A percentile compares a stretch with the other conserved stretches of the same genome.
Conservation (phyloP, 129 eudicot genomes). For the Flaveria linearis region DNA sequence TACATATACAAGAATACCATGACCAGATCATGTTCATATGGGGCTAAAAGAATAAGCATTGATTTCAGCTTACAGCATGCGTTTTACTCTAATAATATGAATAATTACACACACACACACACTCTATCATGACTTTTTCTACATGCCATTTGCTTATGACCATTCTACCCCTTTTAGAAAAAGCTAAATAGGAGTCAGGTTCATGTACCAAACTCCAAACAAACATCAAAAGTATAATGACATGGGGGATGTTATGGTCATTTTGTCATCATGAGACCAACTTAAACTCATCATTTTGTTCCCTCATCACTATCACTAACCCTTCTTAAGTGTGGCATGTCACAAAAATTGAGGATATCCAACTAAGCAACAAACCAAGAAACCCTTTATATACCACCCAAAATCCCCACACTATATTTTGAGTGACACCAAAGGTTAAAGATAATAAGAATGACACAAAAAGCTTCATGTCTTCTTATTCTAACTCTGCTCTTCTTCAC, state of each 20-base stretch:
- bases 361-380: conserved; percentile 32
- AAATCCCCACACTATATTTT: conserved; percentile 11
- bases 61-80: conserved; percentile 44
- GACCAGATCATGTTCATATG: conserved; percentile 27
- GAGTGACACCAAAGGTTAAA: background rate
- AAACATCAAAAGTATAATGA: conserved; percentile 6
- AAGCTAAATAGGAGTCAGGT: conserved; percentile 5
- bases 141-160: conserved; percentile 25
- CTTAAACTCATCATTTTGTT: conserved; percentile 54
- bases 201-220: background rate
- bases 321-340: conserved; percentile 37
- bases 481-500: conserved; percentile 33
- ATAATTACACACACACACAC: conserved; percentile 22
- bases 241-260: conserved; percentile 25
- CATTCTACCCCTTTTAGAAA: conserved; percentile 25
- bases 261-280: conserved; percentile 21
- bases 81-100: conserved; percentile 21
- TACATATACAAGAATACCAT: background rate
- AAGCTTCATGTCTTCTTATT: conserved; percentile 30
- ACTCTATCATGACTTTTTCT: conserved; percentile 4
- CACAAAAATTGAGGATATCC: conserved; percentile 46
- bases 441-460: conserved; percentile 14
- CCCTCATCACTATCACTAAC: conserved; percentile 23
- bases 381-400: conserved; percentile 41
- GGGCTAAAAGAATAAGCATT: conserved; percentile 28